Conservation (phyloP, 768 basidiomycete species). For the Candolleomyces eurysporus region DNA sequence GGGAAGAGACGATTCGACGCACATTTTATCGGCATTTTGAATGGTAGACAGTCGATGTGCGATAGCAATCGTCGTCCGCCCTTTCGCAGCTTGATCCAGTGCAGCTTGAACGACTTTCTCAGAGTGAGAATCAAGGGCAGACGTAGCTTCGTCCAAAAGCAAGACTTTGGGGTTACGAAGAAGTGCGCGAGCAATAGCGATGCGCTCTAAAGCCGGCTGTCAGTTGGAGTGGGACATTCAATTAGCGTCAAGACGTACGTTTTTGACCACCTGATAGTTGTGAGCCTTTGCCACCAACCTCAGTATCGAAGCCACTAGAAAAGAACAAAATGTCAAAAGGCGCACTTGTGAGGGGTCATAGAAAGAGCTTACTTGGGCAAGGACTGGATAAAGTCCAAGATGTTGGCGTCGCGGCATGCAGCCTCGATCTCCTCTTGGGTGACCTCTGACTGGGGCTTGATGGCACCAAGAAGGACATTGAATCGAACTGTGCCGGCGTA, state of each 20-base stretch:
- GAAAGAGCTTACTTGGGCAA: slow-evolving; percentile 58
- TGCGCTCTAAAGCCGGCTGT: slow-evolving; percentile 29
- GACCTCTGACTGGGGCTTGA: slow-evolving; percentile 68
- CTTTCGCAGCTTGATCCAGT: slow-evolving; percentile 78
- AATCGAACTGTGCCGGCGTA: slow-evolving; percentile 82
- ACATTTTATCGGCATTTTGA: slow-evolving; percentile 80
- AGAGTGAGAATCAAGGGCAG: slow-evolving; percentile 75
- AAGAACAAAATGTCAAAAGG: slow-evolving; percentile 8
- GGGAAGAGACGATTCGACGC: slow-evolving; percentile 28
- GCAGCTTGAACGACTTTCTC: slow-evolving; percentile 88
- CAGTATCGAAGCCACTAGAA: slow-evolving; percentile 71
- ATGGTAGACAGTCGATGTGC: slow-evolving; percentile 85
- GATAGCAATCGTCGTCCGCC: slow-evolving; percentile 84
- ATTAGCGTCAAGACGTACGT: slow-evolving; percentile 35
- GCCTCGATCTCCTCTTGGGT: slow-evolving; percentile 83
- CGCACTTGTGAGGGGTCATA: neutral
- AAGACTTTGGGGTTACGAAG: slow-evolving; percentile 78
- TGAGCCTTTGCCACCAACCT: slow-evolving; percentile 78
- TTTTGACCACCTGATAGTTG: slow-evolving; percentile 79
- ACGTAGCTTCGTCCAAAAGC: slow-evolving; percentile 76
- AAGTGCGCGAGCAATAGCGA: slow-evolving; percentile 78
- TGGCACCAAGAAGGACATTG: slow-evolving; percentile 78
- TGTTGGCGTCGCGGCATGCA: slow-evolving; percentile 83
- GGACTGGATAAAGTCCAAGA: slow-evolving; percentile 77
- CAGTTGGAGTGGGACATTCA: neutral